phyloP scores from a whole-genome alignment of 1,139 yeast species.

The Yamadazyma sp. region DNA sequence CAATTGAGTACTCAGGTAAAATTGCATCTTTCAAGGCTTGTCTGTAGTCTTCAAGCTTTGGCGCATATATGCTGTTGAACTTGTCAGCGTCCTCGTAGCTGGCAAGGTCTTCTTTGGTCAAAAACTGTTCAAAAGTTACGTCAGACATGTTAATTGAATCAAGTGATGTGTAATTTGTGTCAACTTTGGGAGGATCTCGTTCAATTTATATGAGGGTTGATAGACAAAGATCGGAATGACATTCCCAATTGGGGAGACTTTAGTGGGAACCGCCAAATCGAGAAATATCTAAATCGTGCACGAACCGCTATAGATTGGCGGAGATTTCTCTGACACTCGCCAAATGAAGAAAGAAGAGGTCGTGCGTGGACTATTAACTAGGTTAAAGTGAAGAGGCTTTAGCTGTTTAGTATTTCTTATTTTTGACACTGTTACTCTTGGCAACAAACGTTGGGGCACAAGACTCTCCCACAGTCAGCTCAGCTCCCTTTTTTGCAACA shows the following conservation, averaged over 20 bases:
- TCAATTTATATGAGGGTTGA: neutral
- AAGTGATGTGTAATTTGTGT: neutral
- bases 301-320: too few species aligned
- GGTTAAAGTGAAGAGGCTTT: too few species aligned
- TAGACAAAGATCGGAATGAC: neutral
- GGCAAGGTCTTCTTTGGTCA: constrained; percentile 27
- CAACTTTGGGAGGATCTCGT: neutral
- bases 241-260: neutral
- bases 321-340: too few species aligned
- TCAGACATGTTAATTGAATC: constrained; percentile 1
- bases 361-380: too few species aligned
- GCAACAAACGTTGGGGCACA: too few species aligned
- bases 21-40: constrained; percentile 40
- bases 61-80: constrained; percentile 38
- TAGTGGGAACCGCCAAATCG: neutral
- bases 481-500: too few species aligned
- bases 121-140: constrained; percentile 21
- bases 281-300: too few species aligned
- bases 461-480: too few species aligned
- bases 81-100: constrained; percentile 39
- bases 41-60: constrained; percentile 52
- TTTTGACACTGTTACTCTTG: too few species aligned
- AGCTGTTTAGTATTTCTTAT: too few species aligned
- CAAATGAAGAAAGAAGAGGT: too few species aligned
- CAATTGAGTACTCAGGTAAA: constrained; percentile 41